These are phyloP conservation scores for Xenoacremonium recifei DNA, from an alignment of 2,329 filamentous ascomycete genomes.

Conservation along the genomic window DNA sequence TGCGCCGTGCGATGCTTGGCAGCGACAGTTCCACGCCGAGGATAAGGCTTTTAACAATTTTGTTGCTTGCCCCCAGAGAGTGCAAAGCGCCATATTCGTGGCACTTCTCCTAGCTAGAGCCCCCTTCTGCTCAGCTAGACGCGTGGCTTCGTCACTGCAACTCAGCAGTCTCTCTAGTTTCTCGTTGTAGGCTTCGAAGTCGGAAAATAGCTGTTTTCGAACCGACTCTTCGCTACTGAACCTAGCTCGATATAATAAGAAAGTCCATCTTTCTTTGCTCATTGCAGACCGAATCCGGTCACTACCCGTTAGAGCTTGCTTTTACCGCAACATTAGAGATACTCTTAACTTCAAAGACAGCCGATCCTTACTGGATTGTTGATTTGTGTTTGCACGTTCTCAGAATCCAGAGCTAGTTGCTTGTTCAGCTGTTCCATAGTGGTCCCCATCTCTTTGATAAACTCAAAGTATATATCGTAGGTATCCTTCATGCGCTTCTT, in stretches of 20 bases:
- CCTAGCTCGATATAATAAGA: slow-evolving; percentile 18
- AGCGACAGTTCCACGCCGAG: slow-evolving; percentile 22
- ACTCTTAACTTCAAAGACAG: too few relatives aligned
- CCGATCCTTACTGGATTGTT: slow-evolving; percentile 8
- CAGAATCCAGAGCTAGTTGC: slow-evolving; percentile 15
- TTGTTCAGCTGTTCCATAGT: slow-evolving; percentile 15
- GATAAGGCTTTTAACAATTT: slow-evolving; percentile 19
- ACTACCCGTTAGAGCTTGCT: not conserved
- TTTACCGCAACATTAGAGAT: not conserved
- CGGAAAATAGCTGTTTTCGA: slow-evolving; percentile 19
- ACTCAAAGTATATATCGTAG: slow-evolving; percentile 13
- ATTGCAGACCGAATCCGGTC: not conserved
- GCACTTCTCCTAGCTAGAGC: not conserved
- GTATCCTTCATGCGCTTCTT: slow-evolving; percentile 14
- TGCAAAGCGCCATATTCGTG: slow-evolving; percentile 17
- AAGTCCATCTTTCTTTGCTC: slow-evolving; percentile 9
- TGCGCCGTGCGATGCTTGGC: slow-evolving; percentile 17
- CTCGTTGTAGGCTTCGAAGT: slow-evolving; percentile 18
- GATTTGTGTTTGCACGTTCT: slow-evolving; percentile 10
- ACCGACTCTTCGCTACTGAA: slow-evolving; percentile 19
- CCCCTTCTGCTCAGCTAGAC: slow-evolving; percentile 6
- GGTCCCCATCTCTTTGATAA: slow-evolving; percentile 9
- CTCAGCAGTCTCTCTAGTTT: slow-evolving; percentile 20
- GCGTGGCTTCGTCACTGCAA: slow-evolving; percentile 14
- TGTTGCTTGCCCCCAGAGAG: slow-evolving; percentile 24